Evolutionary conservation across 1,284 basidiomycete genomes (phyloP), one percentile per base, ranked within the genome.

Genomic region (Garcileccinum viscosum): DNA sequence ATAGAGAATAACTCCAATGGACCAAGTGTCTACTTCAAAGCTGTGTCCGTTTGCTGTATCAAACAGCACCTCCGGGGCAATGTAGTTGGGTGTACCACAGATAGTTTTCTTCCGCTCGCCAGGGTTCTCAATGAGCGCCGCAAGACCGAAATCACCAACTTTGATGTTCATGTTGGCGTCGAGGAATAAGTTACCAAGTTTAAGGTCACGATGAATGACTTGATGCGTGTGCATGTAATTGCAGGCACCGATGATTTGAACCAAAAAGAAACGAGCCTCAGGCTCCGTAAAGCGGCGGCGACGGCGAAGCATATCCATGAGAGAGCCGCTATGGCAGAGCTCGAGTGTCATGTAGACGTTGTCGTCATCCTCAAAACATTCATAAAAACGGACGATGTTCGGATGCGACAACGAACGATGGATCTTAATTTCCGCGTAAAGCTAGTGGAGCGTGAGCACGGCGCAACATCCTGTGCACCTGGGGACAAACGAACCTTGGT

Each of bases 21-120:
- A 96, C 97, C 97, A 99, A 12, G 97, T 94, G 78, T 99, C 97
- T 42, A 99, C 97, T 82, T 99, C 97, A 77, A 98, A 99, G 78
- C 94, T 96, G 82, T 99, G 97, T 0, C 97, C 97, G 74, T 97
- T 96, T 33, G 92, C 95, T 56, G 93, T 95, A 80, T 98, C 96
- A 80, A 98, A 99, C 70, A 99, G 84, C 44, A 99, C 96, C 80
- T 99, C 97, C 0, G 97, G 97, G 0, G 97, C 97, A 74, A 99
- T 99, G 81, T 99, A 99, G 80, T 99, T 99, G 2, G 97, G 97
- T 2, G 97, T 99, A 8, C 97, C 97, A 35, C 35, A 99, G 63
- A 99, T 97, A 0, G 97, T 99, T 89, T 97, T 98, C 87, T 98
- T 98, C 74, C 97, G 85, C 81, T 99, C 97, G 2, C 96, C 97